A percentile compares a stretch with the other conserved stretches of the same genome.
Conservation (phyloP, 371 early-diverging fungal genomes). For the Circinella minor region DNA sequence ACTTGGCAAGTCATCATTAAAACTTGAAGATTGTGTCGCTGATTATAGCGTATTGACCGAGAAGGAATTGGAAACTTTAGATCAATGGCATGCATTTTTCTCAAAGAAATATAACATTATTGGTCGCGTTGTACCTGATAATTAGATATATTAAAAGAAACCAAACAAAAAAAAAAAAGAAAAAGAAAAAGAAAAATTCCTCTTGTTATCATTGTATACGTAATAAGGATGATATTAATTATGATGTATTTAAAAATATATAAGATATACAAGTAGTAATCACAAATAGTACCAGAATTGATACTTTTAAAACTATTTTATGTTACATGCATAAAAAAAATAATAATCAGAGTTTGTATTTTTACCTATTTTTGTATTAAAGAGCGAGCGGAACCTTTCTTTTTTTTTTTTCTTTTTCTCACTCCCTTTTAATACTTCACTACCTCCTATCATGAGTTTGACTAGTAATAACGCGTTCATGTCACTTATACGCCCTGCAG, state of each 20-base stretch:
- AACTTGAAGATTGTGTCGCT: slow-evolving; percentile 75
- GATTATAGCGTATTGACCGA: slow-evolving; percentile 69
- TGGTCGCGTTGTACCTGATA: slow-evolving; percentile 60
- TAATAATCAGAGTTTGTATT: no score
- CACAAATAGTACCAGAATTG: no score
- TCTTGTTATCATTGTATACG: no score
- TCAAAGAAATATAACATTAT: slow-evolving; percentile 77
- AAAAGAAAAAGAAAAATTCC: no score
- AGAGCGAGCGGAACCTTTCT: background rate
- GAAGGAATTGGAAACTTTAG: slow-evolving; percentile 73
- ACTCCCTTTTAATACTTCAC: background rate
- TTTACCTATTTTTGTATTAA: background rate
- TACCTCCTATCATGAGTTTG: background rate
- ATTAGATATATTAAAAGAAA: slow-evolving; percentile 7
- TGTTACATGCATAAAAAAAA: no score
- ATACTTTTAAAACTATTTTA: no score
- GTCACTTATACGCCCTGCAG: slow-evolving; percentile 7
- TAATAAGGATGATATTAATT: no score
- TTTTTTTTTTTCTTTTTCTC: no score
- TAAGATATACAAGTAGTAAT: no score
- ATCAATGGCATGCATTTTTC: slow-evolving; percentile 82
- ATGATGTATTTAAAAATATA: no score
- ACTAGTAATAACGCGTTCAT: background rate
- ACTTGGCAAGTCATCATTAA: slow-evolving; percentile 76
- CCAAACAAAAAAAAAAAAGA: no score